Conservation (phyloP, 2,329 filamentous ascomycete species). For the Exophiala sp. region DNA sequence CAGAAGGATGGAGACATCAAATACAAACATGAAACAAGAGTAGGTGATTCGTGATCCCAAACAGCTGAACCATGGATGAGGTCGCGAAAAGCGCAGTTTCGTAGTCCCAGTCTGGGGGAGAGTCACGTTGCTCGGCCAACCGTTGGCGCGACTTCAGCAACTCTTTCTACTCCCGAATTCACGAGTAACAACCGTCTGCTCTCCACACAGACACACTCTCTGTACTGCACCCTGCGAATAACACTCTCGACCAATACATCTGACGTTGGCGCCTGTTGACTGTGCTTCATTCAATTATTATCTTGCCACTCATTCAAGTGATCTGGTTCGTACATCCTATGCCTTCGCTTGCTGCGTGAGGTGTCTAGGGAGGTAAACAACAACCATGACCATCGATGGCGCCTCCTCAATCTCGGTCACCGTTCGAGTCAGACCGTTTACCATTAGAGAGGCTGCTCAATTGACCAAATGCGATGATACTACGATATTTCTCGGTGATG, state of each 20-base stretch:
- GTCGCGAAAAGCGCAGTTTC: not conserved
- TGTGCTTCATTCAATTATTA: not conserved
- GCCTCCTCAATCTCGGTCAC: slow-evolving; percentile 48
- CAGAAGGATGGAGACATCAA: not conserved
- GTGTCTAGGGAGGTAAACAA: slow-evolving; percentile 7
- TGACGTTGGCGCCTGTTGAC: slow-evolving; percentile 7
- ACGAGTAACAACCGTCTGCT: not conserved
- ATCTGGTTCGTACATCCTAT: slow-evolving; percentile 4
- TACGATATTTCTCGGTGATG: slow-evolving; percentile 90
- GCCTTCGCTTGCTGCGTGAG: slow-evolving; percentile 1
- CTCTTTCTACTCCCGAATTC: not conserved
- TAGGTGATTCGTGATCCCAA: not conserved
- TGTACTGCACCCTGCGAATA: not conserved
- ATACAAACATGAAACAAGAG: not conserved
- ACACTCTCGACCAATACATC: slow-evolving; percentile 9
- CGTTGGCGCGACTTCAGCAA: not conserved
- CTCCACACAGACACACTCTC: not conserved
- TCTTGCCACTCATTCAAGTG: not conserved
- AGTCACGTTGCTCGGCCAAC: not conserved
- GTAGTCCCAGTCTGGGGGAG: not conserved
- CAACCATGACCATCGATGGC: slow-evolving; percentile 40
- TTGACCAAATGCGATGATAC: slow-evolving; percentile 70
- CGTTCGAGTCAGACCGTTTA: slow-evolving; percentile 61
- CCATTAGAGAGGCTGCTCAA: slow-evolving; percentile 90
- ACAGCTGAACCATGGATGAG: not conserved